These are phyloP conservation scores for Nevesoporus exiguus DNA, from an alignment of 768 basidiomycete genomes.

Conservation along the genomic window DNA sequence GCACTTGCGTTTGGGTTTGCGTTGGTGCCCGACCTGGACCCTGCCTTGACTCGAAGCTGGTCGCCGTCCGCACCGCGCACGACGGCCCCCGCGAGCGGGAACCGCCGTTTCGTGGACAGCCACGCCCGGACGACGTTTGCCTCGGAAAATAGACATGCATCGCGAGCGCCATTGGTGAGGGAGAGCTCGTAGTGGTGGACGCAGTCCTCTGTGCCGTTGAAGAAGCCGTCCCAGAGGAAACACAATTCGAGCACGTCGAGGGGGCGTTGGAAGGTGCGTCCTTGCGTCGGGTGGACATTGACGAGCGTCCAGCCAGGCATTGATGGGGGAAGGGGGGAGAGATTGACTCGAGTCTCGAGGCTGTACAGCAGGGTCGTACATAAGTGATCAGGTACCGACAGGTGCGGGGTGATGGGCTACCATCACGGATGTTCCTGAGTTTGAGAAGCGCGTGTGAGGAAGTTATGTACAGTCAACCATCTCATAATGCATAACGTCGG, in stretches of 20 bases:
- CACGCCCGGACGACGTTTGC: conserved; percentile 43
- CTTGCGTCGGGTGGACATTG: conserved; percentile 1
- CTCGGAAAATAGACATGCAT: conserved; percentile 23
- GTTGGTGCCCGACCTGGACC: too few species aligned
- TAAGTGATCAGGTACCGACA: too few species aligned
- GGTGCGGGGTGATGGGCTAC: too few species aligned
- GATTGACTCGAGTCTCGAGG: not conserved
- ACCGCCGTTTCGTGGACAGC: conserved; percentile 47
- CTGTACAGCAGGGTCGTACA: too few species aligned
- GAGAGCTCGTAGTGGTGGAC: conserved; percentile 30
- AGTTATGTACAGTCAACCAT: too few species aligned
- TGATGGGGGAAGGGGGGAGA: not conserved
- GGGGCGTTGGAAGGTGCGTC: conserved; percentile 28
- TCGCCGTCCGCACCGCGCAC: conserved; percentile 24
- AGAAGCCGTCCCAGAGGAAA: conserved; percentile 41
- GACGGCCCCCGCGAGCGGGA: conserved; percentile 45
- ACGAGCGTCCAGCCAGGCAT: conserved; percentile 12
- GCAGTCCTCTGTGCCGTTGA: conserved; percentile 44
- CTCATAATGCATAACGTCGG: too few species aligned
- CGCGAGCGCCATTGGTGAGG: conserved; percentile 28
- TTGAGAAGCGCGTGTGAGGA: too few species aligned
- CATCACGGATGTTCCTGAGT: too few species aligned
- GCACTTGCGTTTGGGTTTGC: not conserved
- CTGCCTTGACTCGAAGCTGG: not conserved
- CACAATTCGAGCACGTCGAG: conserved; percentile 38